Conservation (phyloP, 306 rosid genomes). For the Spatholobus suberectus region DNA sequence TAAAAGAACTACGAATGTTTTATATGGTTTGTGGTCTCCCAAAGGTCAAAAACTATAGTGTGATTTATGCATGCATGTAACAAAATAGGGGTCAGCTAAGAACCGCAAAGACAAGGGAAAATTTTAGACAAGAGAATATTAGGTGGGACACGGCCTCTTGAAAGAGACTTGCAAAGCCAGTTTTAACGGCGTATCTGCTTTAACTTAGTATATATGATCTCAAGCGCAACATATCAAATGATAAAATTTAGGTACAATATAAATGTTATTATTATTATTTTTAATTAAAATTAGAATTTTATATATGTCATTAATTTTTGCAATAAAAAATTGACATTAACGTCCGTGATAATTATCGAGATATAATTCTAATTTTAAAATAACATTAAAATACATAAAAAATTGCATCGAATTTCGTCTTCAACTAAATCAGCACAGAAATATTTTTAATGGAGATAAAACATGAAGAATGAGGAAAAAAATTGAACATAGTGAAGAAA, state of each 20-base stretch:
- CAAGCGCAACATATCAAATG: background rate
- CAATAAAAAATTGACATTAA: background rate
- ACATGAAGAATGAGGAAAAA: too few relatives aligned
- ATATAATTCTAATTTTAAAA: too few relatives aligned
- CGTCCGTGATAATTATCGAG: background rate
- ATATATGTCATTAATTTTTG: too few relatives aligned
- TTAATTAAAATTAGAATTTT: too few relatives aligned
- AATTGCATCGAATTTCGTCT: too few relatives aligned
- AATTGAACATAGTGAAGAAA: too few relatives aligned
- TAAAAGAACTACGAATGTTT: background rate
- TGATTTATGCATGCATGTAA: slow-evolving; percentile 38
- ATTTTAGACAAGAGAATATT: slow-evolving; percentile 24
- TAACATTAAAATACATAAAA: too few relatives aligned
- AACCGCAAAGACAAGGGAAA: slow-evolving; percentile 7
- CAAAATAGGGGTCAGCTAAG: slow-evolving; percentile 48
- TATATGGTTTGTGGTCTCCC: slow-evolving; percentile 8
- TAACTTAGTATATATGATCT: background rate
- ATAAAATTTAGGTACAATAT: background rate
- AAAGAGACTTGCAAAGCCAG: slow-evolving; percentile 21
- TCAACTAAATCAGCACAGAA: too few relatives aligned
- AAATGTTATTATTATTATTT: too few relatives aligned
- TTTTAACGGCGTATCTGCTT: background rate
- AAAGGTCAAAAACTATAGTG: slow-evolving; percentile 41
- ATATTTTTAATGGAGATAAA: too few relatives aligned
- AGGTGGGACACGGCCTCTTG: slow-evolving; percentile 19